Evolutionary conservation across 257 asterid species (phyloP), one percentile per base, ranked within the genome.

Genomic region (Knoxia roxburghii): DNA sequence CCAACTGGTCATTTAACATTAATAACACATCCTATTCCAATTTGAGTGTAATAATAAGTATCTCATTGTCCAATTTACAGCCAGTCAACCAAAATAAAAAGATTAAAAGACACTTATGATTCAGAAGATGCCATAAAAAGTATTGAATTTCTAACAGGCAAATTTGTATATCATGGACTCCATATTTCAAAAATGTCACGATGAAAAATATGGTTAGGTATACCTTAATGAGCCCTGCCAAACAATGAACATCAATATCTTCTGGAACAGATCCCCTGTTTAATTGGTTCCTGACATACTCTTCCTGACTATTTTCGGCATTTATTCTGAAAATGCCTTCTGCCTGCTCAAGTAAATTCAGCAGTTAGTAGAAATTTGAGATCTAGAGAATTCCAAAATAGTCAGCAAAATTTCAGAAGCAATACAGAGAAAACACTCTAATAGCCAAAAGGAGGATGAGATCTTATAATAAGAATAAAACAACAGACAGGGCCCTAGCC

Each of bases 321-420:
- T 92, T 95, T 76, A 95, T 73, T 84, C 99, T 84, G 82, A 95
- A 95, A 75, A 95, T 91, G 67, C 99, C 99, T 80, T 95, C 99
- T 37, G 89, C 94, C 99, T 94, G 87, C 79, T 77, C 58, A 65
- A 51, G 48, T 13, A 63, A 64, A 57, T 51, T 67, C 65, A 80
- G 68, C 64, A 57, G 13, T 20, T 62, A 65, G 10, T 51, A 4
- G 9, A 68, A 71, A 35, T 39, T 69, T 24, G 30, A 35, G 27
- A 50, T 15, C 53, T 37, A 20, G 62, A 18, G 7, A 23, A 21
- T 35, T 21, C 40, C 23, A 26, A 11, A 0, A 48, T 20, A 43
- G 2, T 43, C n/a, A n/a, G 48, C 26, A 46, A 18, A 55, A 8
- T 14, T 7, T 43, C 14, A 64, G 33, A 43, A 27, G 40, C 7